phyloP scores from a whole-genome alignment of 371 early-diverging fungal genomes.

The Mucor sp. region DNA sequence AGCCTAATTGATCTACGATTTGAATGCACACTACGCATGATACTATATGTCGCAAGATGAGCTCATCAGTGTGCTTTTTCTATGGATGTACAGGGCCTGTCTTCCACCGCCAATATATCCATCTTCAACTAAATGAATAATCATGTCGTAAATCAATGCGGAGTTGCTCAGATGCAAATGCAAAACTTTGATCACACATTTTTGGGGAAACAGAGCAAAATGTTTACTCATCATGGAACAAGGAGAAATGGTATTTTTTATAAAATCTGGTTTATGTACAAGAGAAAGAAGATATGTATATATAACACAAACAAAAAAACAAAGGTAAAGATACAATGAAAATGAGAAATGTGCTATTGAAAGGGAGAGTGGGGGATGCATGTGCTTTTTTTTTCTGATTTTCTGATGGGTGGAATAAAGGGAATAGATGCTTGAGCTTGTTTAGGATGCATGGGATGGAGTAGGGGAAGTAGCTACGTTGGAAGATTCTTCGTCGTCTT shows the following conservation, averaged over 20 bases:
- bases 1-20: too few species aligned
- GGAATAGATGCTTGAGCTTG: background rate
- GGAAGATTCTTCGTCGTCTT: slow-evolving; percentile 9
- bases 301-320: background rate
- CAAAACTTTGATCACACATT: background rate
- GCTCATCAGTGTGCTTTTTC: too few species aligned
- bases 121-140: background rate
- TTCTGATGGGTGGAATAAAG: background rate
- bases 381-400: background rate
- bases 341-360: background rate
- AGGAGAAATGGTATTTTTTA: background rate
- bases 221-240: background rate
- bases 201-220: background rate
- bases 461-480: background rate
- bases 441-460: background rate
- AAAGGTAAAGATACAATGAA: background rate
- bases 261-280: background rate
- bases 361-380: background rate
- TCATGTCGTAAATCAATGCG: background rate
- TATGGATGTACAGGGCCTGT: too few species aligned
- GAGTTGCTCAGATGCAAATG: background rate
- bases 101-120: too few species aligned
- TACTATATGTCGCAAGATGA: too few species aligned
- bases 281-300: background rate
- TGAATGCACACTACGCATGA: too few species aligned